Percentiles rank a stretch among this genome's conserved stretches.
Conservation (phyloP, 164 flowering plant species). For the Magnolia officinalis region DNA sequence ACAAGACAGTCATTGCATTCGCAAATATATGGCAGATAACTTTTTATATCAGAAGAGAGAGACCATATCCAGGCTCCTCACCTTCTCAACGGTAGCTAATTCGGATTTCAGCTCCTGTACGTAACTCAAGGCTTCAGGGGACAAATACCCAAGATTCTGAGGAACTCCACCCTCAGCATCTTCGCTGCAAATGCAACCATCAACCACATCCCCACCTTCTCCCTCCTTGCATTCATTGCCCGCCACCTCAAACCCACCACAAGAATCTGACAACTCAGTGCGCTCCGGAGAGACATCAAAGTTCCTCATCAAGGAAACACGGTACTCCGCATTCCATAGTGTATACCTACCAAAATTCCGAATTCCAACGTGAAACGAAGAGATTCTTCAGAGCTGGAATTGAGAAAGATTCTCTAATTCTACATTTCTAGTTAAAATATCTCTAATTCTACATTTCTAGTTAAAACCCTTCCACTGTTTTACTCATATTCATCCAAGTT, state of each 20-base stretch:
- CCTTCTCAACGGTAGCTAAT: constrained; percentile 49
- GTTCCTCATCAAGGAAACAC: constrained; percentile 71
- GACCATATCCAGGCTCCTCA: constrained; percentile 11
- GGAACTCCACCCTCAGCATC: constrained; percentile 27
- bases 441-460: no score
- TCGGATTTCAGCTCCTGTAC: constrained; percentile 59
- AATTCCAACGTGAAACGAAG: neutral
- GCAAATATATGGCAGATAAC: neutral
- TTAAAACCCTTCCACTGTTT: no score
- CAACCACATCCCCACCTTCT: constrained; percentile 16
- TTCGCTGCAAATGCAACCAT: constrained; percentile 17
- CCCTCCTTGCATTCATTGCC: constrained; percentile 24
- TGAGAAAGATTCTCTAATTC: no score
- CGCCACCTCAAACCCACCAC: constrained; percentile 13
- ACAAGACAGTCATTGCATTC: no score
- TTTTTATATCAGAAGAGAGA: neutral
- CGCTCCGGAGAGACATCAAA: constrained; percentile 42
- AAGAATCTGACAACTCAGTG: constrained; percentile 6
- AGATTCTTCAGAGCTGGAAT: neutral
- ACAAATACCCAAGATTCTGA: constrained; percentile 38
- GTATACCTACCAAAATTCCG: constrained; percentile 54
- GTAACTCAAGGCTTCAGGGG: constrained; percentile 60
- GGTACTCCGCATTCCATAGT: constrained; percentile 87
- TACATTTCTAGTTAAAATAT: no score
- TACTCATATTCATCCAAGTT: no score